Percentiles rank a stretch among this genome's conserved stretches.
Conservation (phyloP, 2,329 filamentous ascomycete species). For the Pseudopithomyces chartarum region DNA sequence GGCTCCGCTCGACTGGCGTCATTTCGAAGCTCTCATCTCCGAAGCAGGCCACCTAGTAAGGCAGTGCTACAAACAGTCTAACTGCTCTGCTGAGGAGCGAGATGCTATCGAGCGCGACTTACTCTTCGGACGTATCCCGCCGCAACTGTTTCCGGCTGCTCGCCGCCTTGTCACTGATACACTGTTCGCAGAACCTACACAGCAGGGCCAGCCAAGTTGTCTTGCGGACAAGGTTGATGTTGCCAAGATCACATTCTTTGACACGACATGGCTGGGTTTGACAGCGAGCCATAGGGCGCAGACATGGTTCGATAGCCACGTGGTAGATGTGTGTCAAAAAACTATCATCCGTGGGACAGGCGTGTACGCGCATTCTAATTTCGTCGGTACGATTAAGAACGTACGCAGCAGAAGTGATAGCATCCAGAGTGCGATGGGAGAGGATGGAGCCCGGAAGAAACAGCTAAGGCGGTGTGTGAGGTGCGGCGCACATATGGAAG, state of each 20-base stretch:
- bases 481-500: constrained; percentile 54
- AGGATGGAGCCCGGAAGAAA: constrained; percentile 22
- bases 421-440: constrained; percentile 9
- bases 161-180: constrained; percentile 52
- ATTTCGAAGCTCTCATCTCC: constrained; percentile 54
- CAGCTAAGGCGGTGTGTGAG: constrained; percentile 49
- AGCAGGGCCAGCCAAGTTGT: constrained; percentile 48
- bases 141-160: constrained; percentile 56
- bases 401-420: constrained; percentile 29
- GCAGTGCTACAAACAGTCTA: constrained; percentile 57
- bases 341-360: constrained; percentile 43
- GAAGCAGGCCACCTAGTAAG: constrained; percentile 71
- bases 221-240: constrained; percentile 67
- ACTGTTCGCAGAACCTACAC: constrained; percentile 42
- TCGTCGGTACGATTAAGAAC: not conserved
- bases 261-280: constrained; percentile 72
- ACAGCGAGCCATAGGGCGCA: constrained; percentile 63
- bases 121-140: constrained; percentile 57
- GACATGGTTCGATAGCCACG: constrained; percentile 64
- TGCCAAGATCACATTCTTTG: constrained; percentile 72
- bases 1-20: constrained; percentile 50
- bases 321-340: constrained; percentile 64
- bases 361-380: constrained; percentile 27
- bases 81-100: constrained; percentile 34
- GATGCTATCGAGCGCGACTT: constrained; percentile 56